Evolutionary conservation across 2,329 filamentous ascomycete species (phyloP).

Genomic region (Diaporthe helianthi): DNA sequence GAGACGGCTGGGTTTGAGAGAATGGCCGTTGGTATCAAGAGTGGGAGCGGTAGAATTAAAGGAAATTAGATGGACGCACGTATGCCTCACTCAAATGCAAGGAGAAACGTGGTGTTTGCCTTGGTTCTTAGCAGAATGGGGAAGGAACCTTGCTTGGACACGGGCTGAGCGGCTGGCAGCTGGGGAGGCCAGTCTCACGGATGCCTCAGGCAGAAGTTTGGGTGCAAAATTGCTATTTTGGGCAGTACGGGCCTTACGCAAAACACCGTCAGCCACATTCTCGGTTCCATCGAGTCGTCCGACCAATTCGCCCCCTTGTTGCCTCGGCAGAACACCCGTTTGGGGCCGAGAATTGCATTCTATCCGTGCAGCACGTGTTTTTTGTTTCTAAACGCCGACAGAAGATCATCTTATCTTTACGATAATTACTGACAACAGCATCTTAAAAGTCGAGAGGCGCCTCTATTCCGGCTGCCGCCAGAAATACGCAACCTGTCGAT

Average conservation of each 20-base stretch:
- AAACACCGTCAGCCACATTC: slow-evolving; percentile 17
- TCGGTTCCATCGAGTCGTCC: slow-evolving; percentile 18
- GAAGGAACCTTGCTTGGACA: not conserved
- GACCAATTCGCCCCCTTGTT: slow-evolving; percentile 21
- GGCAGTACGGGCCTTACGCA: not conserved
- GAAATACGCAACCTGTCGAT: slow-evolving; percentile 15
- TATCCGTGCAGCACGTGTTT: slow-evolving; percentile 15
- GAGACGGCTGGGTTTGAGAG: not conserved
- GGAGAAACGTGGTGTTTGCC: slow-evolving; percentile 25
- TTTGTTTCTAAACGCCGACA: not conserved
- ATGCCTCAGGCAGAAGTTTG: slow-evolving; percentile 12
- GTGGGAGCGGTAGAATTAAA: slow-evolving; percentile 5
- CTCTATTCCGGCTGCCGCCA: slow-evolving; percentile 17
- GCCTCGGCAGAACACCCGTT: slow-evolving; percentile 12
- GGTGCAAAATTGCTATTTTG: too few relatives aligned
- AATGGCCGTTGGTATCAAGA: slow-evolving; percentile 7
- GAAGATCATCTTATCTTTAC: not conserved
- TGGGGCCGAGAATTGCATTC: not conserved
- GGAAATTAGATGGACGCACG: slow-evolving; percentile 18
- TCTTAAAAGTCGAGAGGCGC: not conserved
- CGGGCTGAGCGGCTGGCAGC: not conserved
- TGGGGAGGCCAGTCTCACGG: slow-evolving; percentile 12
- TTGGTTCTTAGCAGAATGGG: slow-evolving; percentile 1
- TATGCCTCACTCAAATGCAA: slow-evolving; percentile 6
- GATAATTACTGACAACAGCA: not conserved